phyloP scores from a whole-genome alignment of 108 stramenopile species.

The Epithemia pelagica region DNA sequence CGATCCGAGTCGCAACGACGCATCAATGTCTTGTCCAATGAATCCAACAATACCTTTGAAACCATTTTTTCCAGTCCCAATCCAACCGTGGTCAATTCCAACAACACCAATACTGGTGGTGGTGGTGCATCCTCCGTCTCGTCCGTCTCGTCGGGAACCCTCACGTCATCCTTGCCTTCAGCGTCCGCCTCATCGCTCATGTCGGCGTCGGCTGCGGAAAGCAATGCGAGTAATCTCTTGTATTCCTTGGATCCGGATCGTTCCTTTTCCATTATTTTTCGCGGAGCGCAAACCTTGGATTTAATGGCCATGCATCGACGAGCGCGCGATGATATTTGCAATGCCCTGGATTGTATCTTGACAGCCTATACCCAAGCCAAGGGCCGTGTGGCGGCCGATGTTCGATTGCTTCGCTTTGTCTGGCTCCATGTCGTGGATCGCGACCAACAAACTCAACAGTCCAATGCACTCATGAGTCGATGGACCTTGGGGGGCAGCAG shows the following conservation, averaged over 20 bases:
- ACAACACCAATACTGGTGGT: slow-evolving; percentile 10
- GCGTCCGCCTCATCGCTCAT: not conserved
- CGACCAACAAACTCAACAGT: slow-evolving; percentile 7
- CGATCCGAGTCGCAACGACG: not conserved
- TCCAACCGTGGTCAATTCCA: not conserved
- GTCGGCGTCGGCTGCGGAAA: slow-evolving; percentile 11
- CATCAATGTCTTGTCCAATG: not conserved
- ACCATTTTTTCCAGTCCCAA: not conserved
- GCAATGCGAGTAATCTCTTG: not conserved
- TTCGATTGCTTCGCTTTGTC: slow-evolving; percentile 65
- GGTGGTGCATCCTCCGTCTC: not conserved
- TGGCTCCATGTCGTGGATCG: slow-evolving; percentile 48
- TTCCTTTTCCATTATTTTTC: slow-evolving; percentile 72
- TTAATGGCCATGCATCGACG: slow-evolving; percentile 40
- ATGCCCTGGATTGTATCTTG: slow-evolving; percentile 53
- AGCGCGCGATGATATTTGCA: slow-evolving; percentile 57
- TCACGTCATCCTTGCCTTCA: not conserved
- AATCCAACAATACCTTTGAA: not conserved
- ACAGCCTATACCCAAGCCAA: slow-evolving; percentile 53
- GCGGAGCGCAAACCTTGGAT: slow-evolving; percentile 75
- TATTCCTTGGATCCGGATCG: slow-evolving; percentile 36
- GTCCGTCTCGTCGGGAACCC: not conserved
- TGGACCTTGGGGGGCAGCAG: slow-evolving; percentile 16
- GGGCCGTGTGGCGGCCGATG: slow-evolving; percentile 63
- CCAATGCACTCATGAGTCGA: not conserved